These are phyloP conservation scores for Porcisia hertigi DNA, from an alignment of 208 protist species.

Conservation along the genomic window DNA sequence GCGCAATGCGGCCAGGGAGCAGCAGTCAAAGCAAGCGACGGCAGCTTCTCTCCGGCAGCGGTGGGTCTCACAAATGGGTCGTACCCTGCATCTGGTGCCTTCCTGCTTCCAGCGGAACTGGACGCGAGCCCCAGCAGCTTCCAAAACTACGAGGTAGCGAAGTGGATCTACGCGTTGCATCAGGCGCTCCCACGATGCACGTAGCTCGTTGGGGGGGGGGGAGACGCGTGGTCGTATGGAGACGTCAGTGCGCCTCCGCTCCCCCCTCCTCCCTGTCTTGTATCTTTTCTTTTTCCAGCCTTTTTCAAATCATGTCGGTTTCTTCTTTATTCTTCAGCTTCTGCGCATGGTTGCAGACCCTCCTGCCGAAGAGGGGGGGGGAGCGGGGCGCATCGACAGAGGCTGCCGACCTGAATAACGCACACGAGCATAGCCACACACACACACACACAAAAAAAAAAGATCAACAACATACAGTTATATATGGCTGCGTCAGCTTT, in stretches of 20 bases:
- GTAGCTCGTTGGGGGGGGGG: background rate
- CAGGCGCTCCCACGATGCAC: slow-evolving; percentile 21
- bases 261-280: background rate
- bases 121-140: slow-evolving; percentile 30
- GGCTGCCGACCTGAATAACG: no score
- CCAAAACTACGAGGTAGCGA: slow-evolving; percentile 31
- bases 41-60: background rate
- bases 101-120: slow-evolving; percentile 9
- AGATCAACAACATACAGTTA: background rate
- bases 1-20: background rate
- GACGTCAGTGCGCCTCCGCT: background rate
- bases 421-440: background rate
- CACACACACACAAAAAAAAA: background rate
- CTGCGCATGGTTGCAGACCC: no score
- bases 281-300: no score
- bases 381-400: no score
- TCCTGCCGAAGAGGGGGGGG: no score
- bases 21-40: background rate
- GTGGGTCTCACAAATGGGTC: background rate
- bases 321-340: no score
- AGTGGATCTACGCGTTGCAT: slow-evolving; percentile 30
- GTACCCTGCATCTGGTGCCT: no score
- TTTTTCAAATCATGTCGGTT: no score
- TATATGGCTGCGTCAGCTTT: background rate
- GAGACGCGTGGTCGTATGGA: background rate